phyloP scores from a whole-genome alignment of 1,284 basidiomycete species.

The Rhodotorula mucilaginosa region DNA sequence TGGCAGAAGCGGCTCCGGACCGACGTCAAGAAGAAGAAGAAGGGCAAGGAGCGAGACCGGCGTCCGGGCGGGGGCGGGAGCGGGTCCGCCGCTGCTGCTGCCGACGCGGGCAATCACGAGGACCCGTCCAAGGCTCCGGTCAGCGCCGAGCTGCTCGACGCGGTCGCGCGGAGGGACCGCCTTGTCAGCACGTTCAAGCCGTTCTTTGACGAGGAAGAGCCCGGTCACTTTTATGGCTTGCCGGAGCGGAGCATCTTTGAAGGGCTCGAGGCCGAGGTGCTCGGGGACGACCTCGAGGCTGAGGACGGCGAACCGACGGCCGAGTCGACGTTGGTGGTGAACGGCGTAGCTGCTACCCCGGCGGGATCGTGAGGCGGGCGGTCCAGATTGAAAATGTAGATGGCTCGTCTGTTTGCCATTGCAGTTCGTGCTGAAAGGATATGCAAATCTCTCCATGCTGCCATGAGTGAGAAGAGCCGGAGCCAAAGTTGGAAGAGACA shows the following conservation, averaged over 20 bases:
- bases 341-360: background rate
- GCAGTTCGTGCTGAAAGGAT: no score
- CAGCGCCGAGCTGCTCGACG: constrained; percentile 65
- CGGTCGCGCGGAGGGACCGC: constrained; percentile 66
- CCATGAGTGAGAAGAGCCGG: no score
- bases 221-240: constrained; percentile 68
- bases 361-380: background rate
- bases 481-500: no score
- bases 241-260: constrained; percentile 70
- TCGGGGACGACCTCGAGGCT: constrained; percentile 36
- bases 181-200: constrained; percentile 70
- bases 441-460: no score
- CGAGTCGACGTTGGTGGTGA: background rate
- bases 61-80: constrained; percentile 46
- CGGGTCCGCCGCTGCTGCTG: constrained; percentile 50
- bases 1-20: constrained; percentile 54
- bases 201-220: constrained; percentile 66
- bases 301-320: background rate
- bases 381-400: background rate
- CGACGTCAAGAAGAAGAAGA: constrained; percentile 48
- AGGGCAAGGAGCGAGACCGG: constrained; percentile 55
- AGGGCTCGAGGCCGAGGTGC: constrained; percentile 59
- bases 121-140: constrained; percentile 62
- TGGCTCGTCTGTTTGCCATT: no score
- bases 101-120: constrained; percentile 47